Evolutionary conservation across 1,284 basidiomycete genomes (phyloP).

Genomic region (Ceraceosorus guamensis): DNA sequence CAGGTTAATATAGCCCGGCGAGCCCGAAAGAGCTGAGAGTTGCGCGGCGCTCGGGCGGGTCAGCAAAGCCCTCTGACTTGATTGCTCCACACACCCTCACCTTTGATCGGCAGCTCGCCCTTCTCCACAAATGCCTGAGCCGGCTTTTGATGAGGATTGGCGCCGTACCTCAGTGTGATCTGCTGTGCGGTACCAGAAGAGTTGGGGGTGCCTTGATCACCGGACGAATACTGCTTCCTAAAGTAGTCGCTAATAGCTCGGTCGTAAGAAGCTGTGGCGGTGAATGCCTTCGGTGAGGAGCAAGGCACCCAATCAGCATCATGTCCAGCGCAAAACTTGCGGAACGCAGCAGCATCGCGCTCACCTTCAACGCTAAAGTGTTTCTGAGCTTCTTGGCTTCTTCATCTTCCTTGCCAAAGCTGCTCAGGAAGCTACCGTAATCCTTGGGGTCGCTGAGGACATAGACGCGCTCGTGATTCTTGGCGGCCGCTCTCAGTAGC

Average conservation of each 20-base stretch:
- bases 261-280: conserved; percentile 91
- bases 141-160: conserved; percentile 97
- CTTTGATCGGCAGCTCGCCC: conserved; percentile 87
- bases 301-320: too few species aligned
- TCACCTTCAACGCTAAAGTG: conserved; percentile 73
- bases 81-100: conserved; percentile 51
- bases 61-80: background rate
- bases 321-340: too few species aligned
- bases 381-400: conserved; percentile 62
- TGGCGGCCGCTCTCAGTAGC: conserved; percentile 91
- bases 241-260: conserved; percentile 94
- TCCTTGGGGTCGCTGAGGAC: conserved; percentile 91
- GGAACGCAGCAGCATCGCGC: too few species aligned
- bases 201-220: too few species aligned
- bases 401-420: conserved; percentile 56
- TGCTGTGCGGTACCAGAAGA: conserved; percentile 52
- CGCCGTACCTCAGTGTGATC: conserved; percentile 83
- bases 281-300: conserved; percentile 65
- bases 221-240: conserved; percentile 85
- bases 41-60: background rate
- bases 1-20: conserved; percentile 99
- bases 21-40: conserved; percentile 71
- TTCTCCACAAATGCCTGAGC: conserved; percentile 90
- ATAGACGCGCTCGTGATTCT: conserved; percentile 71
- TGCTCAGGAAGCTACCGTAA: conserved; percentile 73